Percentiles rank a stretch among this genome's conserved stretches.
Conservation (phyloP, 352 stramenopile species). For the Peronosclerospora sorghi region DNA sequence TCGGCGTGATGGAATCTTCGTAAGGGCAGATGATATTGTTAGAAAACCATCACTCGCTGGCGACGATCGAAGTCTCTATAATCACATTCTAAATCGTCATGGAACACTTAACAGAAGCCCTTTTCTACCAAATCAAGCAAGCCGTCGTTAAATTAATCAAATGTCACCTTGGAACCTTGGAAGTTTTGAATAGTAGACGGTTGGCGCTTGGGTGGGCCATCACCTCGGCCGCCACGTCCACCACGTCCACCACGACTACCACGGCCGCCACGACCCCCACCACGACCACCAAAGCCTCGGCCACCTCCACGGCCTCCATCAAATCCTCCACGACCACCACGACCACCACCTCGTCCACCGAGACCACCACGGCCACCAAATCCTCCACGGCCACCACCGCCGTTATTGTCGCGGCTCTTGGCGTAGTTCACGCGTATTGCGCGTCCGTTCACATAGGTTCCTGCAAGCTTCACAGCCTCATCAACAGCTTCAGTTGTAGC, state of each 20-base stretch:
- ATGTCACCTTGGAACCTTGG: constrained; percentile 93
- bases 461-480: constrained; percentile 85
- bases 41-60: too few relatives aligned
- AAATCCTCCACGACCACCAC: constrained; percentile 31
- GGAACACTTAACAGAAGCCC: constrained; percentile 7
- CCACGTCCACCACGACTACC: constrained; percentile 33
- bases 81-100: constrained; percentile 4
- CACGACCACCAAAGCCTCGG: constrained; percentile 41
- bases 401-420: constrained; percentile 46
- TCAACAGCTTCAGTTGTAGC: constrained; percentile 89
- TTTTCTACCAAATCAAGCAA: constrained; percentile 18
- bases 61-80: too few relatives aligned
- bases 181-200: constrained; percentile 89
- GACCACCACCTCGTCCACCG: constrained; percentile 55
- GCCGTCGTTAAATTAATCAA: constrained; percentile 82
- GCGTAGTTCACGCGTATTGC: constrained; percentile 93
- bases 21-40: too few relatives aligned
- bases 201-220: constrained; percentile 77
- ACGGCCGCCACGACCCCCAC: constrained; percentile 49
- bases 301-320: constrained; percentile 37
- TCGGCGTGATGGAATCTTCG: too few relatives aligned
- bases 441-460: constrained; percentile 87
- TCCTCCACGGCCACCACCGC: constrained; percentile 17
- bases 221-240: constrained; percentile 31
- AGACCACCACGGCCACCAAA: constrained; percentile 42